A percentile compares a stretch with the other conserved stretches of the same genome.
These are phyloP conservation scores for Podospora appendiculata DNA, from an alignment of 495 filamentous ascomycete genomes.

Conservation along the genomic window DNA sequence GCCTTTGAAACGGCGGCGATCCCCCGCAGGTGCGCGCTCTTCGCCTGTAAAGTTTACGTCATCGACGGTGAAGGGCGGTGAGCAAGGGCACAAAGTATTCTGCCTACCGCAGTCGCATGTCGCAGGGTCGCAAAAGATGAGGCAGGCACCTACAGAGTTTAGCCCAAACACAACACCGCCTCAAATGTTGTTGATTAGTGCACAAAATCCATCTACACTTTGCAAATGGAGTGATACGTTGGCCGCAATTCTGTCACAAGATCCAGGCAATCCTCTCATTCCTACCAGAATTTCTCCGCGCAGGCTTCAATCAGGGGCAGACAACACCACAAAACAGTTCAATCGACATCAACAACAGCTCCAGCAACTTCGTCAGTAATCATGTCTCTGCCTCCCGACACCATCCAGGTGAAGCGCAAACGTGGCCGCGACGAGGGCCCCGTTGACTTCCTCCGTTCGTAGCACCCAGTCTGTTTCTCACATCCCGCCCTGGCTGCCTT, in stretches of 20 bases:
- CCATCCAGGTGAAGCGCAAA: slow-evolving; percentile 50
- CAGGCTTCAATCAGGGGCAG: no score
- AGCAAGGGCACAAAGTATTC: background rate
- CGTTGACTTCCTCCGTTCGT: slow-evolving; percentile 44
- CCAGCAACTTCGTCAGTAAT: background rate
- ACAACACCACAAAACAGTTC: no score
- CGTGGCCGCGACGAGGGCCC: slow-evolving; percentile 40
- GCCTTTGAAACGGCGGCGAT: background rate
- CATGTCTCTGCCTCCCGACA: slow-evolving; percentile 45
- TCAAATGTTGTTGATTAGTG: no score
- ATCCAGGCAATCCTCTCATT: no score
- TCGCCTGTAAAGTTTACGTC: background rate
- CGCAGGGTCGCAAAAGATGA: background rate
- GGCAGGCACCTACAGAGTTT: background rate
- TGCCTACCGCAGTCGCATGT: slow-evolving; percentile 4
- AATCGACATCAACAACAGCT: no score
- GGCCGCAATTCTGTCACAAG: no score
- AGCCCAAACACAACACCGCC: no score
- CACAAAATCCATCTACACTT: no score
- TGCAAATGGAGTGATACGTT: no score
- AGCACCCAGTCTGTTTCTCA: background rate
- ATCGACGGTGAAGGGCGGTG: background rate
- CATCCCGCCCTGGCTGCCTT: no score
- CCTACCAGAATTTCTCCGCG: no score
- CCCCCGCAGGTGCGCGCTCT: background rate